These are phyloP conservation scores for Circinella umbellata DNA, from an alignment of 371 early-diverging fungal genomes.

Conservation along the genomic window DNA sequence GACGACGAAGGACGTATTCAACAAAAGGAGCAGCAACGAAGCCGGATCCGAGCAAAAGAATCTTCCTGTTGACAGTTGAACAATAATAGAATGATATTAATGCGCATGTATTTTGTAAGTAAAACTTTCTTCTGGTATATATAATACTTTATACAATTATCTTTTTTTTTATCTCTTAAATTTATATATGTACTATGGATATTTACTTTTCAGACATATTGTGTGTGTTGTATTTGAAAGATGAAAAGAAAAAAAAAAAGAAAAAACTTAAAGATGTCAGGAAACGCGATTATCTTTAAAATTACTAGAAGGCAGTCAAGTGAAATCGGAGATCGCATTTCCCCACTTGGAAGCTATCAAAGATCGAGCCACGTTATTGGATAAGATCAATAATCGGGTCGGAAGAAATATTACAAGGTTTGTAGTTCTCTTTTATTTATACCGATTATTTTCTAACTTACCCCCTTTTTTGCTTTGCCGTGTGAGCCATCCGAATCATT, in stretches of 20 bases:
- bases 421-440: not conserved
- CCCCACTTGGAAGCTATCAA: constrained; percentile 19
- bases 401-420: not conserved
- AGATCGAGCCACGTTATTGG: constrained; percentile 18
- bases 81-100: not conserved
- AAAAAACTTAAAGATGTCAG: not conserved
- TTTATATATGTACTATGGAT: too few species aligned
- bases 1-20: constrained; percentile 88
- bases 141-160: too few species aligned
- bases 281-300: constrained; percentile 9
- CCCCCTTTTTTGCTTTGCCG: too few species aligned
- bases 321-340: constrained; percentile 21
- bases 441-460: too few species aligned
- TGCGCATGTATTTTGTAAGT: not conserved
- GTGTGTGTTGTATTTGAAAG: not conserved
- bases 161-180: not conserved
- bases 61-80: constrained; percentile 57
- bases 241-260: constrained; percentile 12
- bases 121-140: too few species aligned
- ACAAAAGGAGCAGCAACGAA: constrained; percentile 96
- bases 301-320: constrained; percentile 7
- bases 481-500: too few species aligned
- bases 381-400: not conserved
- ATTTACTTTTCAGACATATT: constrained; percentile 28
- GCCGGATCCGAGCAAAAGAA: constrained; percentile 96